Evolutionary conservation across 2,329 filamentous ascomycete genomes (phyloP).

Genomic region (Sporothrix pseudoabietina): DNA sequence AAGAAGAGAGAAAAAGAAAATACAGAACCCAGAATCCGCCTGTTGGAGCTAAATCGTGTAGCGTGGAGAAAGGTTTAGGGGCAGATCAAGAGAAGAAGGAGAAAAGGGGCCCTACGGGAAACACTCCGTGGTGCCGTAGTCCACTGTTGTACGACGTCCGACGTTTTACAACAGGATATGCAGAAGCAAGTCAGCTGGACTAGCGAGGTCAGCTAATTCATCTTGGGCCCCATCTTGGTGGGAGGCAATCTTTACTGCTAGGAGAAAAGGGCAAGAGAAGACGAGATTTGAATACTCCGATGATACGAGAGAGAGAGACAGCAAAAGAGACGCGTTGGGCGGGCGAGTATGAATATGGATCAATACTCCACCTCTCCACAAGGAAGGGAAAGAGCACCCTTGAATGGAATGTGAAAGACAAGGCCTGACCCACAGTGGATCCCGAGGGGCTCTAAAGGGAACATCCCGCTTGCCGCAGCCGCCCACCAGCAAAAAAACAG

Average conservation of each 20-base stretch:
- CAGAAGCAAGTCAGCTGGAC: not conserved
- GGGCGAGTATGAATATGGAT: not conserved
- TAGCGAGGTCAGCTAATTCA: not conserved
- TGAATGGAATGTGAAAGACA: not conserved
- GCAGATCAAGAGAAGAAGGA: not conserved
- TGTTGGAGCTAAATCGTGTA: not conserved
- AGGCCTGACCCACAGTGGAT: not conserved
- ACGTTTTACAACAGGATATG: not conserved
- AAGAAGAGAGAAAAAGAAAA: not conserved
- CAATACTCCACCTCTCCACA: not conserved
- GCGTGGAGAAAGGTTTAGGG: not conserved
- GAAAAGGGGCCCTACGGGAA: not conserved
- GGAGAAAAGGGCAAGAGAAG: not conserved
- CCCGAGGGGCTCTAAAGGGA: not conserved
- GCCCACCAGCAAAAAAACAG: not conserved
- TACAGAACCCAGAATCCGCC: conserved; percentile 2
- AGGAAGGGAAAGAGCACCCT: not conserved
- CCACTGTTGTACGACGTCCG: not conserved
- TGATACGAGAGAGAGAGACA: not conserved
- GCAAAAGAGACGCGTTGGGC: not conserved
- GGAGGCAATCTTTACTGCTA: not conserved
- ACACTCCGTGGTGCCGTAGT: not conserved
- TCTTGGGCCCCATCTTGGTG: not conserved
- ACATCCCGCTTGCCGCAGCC: conserved; percentile 17
- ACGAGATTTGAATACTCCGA: not conserved